Evolutionary conservation across 257 asterid species (phyloP), one percentile per base, ranked within the genome.

Genomic region (Paraleonurus japonicus): DNA sequence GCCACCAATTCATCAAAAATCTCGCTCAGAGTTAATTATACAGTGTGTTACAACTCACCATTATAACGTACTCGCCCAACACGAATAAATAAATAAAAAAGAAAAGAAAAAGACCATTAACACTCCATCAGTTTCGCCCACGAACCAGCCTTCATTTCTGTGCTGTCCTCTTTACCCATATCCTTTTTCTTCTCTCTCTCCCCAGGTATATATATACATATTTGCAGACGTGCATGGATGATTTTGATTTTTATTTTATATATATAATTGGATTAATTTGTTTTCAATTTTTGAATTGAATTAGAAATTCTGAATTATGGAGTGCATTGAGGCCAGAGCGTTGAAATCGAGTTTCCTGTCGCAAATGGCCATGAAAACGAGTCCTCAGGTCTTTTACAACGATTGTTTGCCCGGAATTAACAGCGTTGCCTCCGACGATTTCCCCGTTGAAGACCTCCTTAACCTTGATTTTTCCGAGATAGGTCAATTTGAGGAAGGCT

Each of bases 361-460:
- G 5, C 96, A 88, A 51, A 82, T 86, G 81, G 71, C 83, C 59
- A 39, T 58, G 79, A 87, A 83, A 75, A 43, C 84, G n/a, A 79
- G 37, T 77, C 81, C 86, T 10, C 88, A 81, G 78, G 81, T 75
- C 28, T 72, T 81, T 13, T 70, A 78, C 77, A 83, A 84, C 81
- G 96, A 88, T 48, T 82, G 88, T 75, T 78, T 85, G 41, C 54
- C 90, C 55, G 91, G 88, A 11, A 75, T 85, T 19, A 88, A 83
- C 82, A 73, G 19, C 84, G 95, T 59, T n/a, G 53, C 75, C 1
- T 58, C 75, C 50, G 97, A 95, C 53, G 99, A 95, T 82, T 95
- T 95, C 71, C 92, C 97, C 22, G 96, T 95, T 12, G 99, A 95
- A 47, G 99, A 95, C 72, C 97, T 95, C 16, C 90, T 95, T 22